Conservation (phyloP, 352 stramenopile genomes). For the Phytophthora uliginosa region DNA sequence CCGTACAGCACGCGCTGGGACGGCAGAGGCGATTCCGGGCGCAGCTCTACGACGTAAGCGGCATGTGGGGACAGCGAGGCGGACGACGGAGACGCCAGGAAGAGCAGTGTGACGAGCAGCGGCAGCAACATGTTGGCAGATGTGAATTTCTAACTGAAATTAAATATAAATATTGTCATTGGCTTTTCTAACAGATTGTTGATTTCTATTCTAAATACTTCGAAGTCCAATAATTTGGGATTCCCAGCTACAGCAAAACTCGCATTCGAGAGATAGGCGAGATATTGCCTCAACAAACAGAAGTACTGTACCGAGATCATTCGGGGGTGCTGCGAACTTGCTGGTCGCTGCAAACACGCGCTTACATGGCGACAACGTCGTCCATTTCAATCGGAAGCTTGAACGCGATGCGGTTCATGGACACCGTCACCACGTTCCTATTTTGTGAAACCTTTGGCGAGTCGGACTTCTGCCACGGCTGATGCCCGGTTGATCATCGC, state of each 20-base stretch:
- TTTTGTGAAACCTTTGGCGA: constrained; percentile 71
- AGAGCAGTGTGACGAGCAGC: constrained; percentile 9
- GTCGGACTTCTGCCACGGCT: too few relatives aligned
- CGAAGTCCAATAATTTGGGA: too few relatives aligned
- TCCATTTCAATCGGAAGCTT: constrained; percentile 67
- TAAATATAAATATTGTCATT: too few relatives aligned
- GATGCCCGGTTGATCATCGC: too few relatives aligned
- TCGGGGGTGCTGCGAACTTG: too few relatives aligned
- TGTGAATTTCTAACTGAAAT: background rate
- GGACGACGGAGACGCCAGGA: background rate
- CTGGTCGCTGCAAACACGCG: constrained; percentile 53
- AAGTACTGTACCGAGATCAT: too few relatives aligned
- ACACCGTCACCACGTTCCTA: constrained; percentile 67
- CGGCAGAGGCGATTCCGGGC: constrained; percentile 51
- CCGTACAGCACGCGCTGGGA: constrained; percentile 57
- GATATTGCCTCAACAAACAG: too few relatives aligned
- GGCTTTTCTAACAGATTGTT: too few relatives aligned
- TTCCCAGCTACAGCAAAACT: too few relatives aligned
- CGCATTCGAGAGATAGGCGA: too few relatives aligned
- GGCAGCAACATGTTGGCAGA: constrained; percentile 1
- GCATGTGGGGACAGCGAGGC: background rate
- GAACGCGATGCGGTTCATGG: constrained; percentile 77
- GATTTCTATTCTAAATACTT: too few relatives aligned
- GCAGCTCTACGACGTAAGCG: constrained; percentile 35
- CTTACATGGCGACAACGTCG: constrained; percentile 71